Evolutionary conservation across 345 rosid genomes (phyloP), one percentile per base, ranked within the genome.

Genomic region (Xanthoceras sorbifolium): DNA sequence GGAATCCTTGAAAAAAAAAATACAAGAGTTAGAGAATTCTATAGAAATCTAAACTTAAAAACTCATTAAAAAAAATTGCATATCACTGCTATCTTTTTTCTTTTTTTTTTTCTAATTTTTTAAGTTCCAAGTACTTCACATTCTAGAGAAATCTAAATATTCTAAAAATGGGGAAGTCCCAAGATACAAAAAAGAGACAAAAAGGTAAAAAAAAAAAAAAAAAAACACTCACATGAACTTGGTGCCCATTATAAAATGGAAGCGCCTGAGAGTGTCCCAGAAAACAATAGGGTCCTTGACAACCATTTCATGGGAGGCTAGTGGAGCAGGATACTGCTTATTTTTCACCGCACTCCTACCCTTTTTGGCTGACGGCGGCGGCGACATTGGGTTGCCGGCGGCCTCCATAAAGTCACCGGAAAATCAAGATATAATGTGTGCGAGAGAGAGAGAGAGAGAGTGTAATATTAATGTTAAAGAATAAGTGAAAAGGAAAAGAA

Each of bases 261-360:
- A 95, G 71, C 94, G 87, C 80, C 95, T 78, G 54, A 95, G 97
- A 25, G 98, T 88, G 85, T 95, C 98, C 97, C 94, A 90, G 79
- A 95, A 95, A 78, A 76, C 64, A 71, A 68, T 80, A 26, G 86
- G 78, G 75, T 89, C 90, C 54, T 76, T 75, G 14, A 85, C 86
- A 46, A 90, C 82, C 52, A 72, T 86, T 5, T 90, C 92, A 34
- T 95, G 98, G 34, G 86, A 71, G 20, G 90, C 85, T 5, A 93
- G 82, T 34, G 97, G 89, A 17, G 82, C 81, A 9, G 99, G 99
- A 66, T 93, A 95, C 59, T 81, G 86, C 74, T 80, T 84, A 2
- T 69, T 72, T 79, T 70, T 78, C 76, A 61, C 23, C 78, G 34
- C 75, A 34, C 76, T 73, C 31, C 75, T 64, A 14, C 44, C 70